Evolutionary conservation across 176 grass and related monocot genomes (phyloP).

Genomic region (Thalia dealbata): DNA sequence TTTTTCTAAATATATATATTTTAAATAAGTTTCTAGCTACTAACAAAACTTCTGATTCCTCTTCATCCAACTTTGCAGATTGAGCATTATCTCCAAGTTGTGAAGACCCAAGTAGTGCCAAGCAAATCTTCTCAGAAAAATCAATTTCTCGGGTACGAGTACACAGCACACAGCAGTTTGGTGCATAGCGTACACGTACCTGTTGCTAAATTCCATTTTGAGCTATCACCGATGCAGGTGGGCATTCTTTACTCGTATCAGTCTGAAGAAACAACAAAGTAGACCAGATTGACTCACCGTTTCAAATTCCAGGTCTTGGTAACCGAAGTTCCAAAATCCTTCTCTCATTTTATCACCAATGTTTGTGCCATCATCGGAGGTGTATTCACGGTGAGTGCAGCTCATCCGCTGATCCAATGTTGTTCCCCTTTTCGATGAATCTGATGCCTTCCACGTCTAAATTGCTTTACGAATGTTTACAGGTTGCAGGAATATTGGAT

Average conservation of each 20-base stretch:
- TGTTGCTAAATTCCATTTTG: conserved; percentile 95
- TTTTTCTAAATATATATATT: too few species aligned
- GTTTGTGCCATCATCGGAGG: conserved; percentile 96
- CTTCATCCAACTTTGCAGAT: conserved; percentile 47
- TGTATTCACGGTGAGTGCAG: conserved; percentile 69
- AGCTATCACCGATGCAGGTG: conserved; percentile 97
- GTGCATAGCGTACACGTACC: conserved; percentile 84
- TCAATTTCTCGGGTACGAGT: conserved; percentile 92
- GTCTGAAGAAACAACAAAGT: not conserved
- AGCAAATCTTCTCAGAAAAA: conserved; percentile 43
- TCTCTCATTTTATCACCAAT: conserved; percentile 97
- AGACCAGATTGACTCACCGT: not conserved
- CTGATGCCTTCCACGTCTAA: conserved; percentile 9
- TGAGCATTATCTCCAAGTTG: conserved; percentile 98
- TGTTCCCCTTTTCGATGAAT: conserved; percentile 3
- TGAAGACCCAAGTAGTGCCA: conserved; percentile 71
- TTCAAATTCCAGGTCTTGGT: conserved; percentile 68
- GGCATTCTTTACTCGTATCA: not conserved
- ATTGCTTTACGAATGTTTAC: conserved; percentile 16
- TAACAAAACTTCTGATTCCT: not conserved
- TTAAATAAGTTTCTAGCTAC: too few species aligned
- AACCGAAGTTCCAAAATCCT: conserved; percentile 75
- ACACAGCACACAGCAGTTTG: conserved; percentile 93
- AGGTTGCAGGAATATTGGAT: conserved; percentile 97
- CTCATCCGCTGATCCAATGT: conserved; percentile 5